Evolutionary conservation across 768 basidiomycete genomes (phyloP), one percentile per base, ranked within the genome.

Genomic region (Ramaria sp.): DNA sequence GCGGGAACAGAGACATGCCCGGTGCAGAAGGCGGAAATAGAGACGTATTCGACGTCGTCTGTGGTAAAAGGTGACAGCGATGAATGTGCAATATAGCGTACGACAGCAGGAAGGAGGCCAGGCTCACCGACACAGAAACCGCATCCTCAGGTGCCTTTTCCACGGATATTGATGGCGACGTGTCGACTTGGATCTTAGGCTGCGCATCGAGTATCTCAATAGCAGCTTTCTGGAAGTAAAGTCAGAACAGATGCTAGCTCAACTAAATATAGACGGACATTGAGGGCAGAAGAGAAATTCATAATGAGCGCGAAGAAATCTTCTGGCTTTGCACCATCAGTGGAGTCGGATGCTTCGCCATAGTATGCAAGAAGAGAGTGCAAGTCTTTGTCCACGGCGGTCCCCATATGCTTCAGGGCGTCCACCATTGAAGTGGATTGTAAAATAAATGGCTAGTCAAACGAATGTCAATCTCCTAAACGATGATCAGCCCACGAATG

Each of bases 291-390:
- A 0, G 84, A 86, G 69, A 92, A 91, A 0, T 83, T 78, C n/a
- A 79, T 73, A 47, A 92, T 77, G 54, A 84, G 69, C 0, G 77
- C 79, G 63, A 96, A 94, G 65, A 96, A 83, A 60, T 88, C 86
- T 66, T 94, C 93, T 0, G 87, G 80, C 63, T 85, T 90, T 2
- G 78, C 76, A 0, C 81, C 73, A 15, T 89, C 82, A 0, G 80
- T 73, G 0, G 79, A 72, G 51, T 82, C 78, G 1, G 82, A 78
- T 53, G 75, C 75, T 66, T 95, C 91, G 5, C 91, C 91, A 64
- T 84, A 95, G 71, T 87, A 96, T 0, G 63, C 58, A 7, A 89
- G 70, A 24, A 92, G 60, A 3, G 75, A 75, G 20, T 71, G 71
- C 4, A 94, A 69, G 56, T 91, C 88, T 4, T 63, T 67, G 20